Evolutionary conservation across 1,284 basidiomycete species (phyloP).

Genomic region (Marasmius sp.): DNA sequence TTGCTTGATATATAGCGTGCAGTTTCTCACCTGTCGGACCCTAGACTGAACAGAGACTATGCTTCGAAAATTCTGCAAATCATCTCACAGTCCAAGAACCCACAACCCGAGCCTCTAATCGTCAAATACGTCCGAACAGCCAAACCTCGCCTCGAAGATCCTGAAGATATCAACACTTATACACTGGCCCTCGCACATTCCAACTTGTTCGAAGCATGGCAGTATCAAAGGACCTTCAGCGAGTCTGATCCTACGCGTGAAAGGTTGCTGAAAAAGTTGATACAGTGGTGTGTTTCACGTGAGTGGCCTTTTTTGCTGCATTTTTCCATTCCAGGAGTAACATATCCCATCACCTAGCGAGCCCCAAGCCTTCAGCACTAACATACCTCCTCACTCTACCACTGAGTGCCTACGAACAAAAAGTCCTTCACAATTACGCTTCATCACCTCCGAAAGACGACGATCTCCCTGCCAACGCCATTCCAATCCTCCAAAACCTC

Average conservation of each 20-base stretch:
- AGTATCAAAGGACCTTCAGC: conserved; percentile 65
- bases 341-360: conserved; percentile 37
- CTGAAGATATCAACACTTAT: conserved; percentile 67
- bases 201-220: conserved; percentile 69
- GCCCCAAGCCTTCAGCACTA: conserved; percentile 54
- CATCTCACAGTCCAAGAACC: conserved; percentile 51
- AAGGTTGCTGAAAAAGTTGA: conserved; percentile 56
- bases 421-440: conserved; percentile 54
- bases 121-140: conserved; percentile 69
- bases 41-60: conserved; percentile 71
- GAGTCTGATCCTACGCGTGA: conserved; percentile 52
- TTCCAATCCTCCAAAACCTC: conserved; percentile 75
- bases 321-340: conserved; percentile 7
- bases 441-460: conserved; percentile 47
- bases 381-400: conserved; percentile 63
- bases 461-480: conserved; percentile 43
- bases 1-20: conserved; percentile 45
- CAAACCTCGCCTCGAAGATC: conserved; percentile 65
- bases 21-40: conserved; percentile 68
- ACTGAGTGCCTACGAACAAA: conserved; percentile 62
- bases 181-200: conserved; percentile 62
- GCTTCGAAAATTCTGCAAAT: conserved; percentile 73
- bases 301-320: conserved; percentile 28
- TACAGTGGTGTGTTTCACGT: conserved; percentile 72
- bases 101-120: conserved; percentile 45